Conservation (phyloP, 2,329 filamentous ascomycete genomes). For the Ophiosphaerella narmari region DNA sequence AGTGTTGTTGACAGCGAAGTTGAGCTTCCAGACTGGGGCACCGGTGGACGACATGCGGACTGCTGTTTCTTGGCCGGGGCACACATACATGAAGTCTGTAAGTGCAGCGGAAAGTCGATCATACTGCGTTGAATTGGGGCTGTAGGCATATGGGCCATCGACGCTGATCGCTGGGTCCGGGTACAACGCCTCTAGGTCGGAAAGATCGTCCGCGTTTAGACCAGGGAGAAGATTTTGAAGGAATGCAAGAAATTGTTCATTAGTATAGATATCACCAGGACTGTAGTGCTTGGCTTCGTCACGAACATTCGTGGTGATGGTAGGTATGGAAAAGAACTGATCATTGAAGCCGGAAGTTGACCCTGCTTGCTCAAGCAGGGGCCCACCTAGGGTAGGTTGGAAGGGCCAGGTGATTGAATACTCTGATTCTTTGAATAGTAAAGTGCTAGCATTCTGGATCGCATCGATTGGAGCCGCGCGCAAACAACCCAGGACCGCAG, state of each 20-base stretch:
- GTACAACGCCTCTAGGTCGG: constrained; percentile 26
- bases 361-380: constrained; percentile 51
- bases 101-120: constrained; percentile 49
- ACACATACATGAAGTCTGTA: constrained; percentile 53
- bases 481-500: constrained; percentile 45
- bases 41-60: constrained; percentile 42
- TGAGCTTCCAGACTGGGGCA: constrained; percentile 33
- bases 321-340: constrained; percentile 32
- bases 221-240: constrained; percentile 27
- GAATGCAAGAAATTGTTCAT: constrained; percentile 41
- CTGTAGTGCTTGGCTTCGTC: constrained; percentile 35
- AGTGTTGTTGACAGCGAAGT: constrained; percentile 26
- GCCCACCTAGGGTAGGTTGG: constrained; percentile 50
- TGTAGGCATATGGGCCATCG: constrained; percentile 44
- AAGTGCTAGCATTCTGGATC: constrained; percentile 44
- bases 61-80: constrained; percentile 52
- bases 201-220: constrained; percentile 19
- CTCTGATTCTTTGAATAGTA: constrained; percentile 41
- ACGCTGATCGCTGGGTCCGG: constrained; percentile 25
- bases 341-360: constrained; percentile 35
- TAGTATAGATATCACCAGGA: constrained; percentile 32
- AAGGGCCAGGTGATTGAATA: constrained; percentile 53
- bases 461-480: constrained; percentile 42
- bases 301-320: constrained; percentile 40
- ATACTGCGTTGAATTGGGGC: constrained; percentile 52